Base-by-base conservation (phyloP, 441 rosid species). In the Corymbia citriodora region DNA sequence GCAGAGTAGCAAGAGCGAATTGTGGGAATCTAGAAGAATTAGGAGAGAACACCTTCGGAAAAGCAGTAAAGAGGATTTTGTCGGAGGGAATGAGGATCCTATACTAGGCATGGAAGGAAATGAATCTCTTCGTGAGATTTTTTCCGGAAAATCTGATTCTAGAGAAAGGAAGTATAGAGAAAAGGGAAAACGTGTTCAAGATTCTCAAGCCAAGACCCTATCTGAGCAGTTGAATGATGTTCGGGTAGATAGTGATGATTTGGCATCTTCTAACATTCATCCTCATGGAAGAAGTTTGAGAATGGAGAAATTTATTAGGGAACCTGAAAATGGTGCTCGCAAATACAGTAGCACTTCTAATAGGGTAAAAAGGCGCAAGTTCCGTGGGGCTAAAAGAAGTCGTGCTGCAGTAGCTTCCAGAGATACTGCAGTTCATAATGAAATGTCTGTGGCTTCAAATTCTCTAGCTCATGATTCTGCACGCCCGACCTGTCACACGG, bases 381-480 rank as follows among this genome's bases (percentile, higher is more conserved):
- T 97, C 94, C 95, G 95, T 92, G 95, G 94, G 89, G 92, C 94
- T 54, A 96, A 97, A 90, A 96, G 98, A 93, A 92, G 92, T 91
- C 94, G 94, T 27, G 91, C 94, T 89, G 85, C 92, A 63, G 86
- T 92, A 25, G 88, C 94, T 90, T 91, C 95, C 70, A 94, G 93
- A 93, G 95, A 95, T 89, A 90, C 90, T 94, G 96, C 93, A 90
- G 95, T 93, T 92, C 95, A 97, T 90, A 94, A 93, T 83, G 99
- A 97, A 92, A 92, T 96, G 95, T 97, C 99, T 90, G 97, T 97
- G 91, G 99, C 99, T 91, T 97, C 99, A 53, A 97, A 98, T 92
- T 93, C 99, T 88, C 89, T 95, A 55, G 96, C 93, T 89, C 99
- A 95, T 70, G 96, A 94, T 89, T 94, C 95, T 59, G 90, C 90